phyloP scores from a whole-genome alignment of 2,329 filamentous ascomycete species.

The Ceratocystis alfenasii region DNA sequence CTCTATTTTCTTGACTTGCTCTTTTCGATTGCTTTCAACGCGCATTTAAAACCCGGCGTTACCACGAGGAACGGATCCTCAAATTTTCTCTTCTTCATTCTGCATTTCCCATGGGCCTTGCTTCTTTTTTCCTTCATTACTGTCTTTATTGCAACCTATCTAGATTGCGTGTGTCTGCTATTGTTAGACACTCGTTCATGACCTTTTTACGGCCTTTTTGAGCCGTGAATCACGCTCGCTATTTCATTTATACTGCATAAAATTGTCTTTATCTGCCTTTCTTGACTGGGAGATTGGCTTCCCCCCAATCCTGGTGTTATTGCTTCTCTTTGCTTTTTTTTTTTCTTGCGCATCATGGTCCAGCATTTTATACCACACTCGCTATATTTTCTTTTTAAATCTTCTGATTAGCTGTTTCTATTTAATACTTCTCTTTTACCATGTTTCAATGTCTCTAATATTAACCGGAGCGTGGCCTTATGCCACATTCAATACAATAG shows the following conservation, averaged over 20 bases:
- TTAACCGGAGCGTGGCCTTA: not conserved
- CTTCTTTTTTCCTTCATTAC: not conserved
- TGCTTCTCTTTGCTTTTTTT: not conserved
- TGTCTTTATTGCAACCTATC: constrained; percentile 10
- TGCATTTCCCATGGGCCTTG: not conserved
- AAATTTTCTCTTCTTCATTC: not conserved
- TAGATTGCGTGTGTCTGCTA: not conserved
- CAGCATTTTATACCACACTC: constrained; percentile 5
- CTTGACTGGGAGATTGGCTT: not conserved
- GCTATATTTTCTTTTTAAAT: not conserved
- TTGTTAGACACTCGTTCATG: not conserved
- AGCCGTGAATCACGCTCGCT: constrained; percentile 1
- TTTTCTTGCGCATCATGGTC: not conserved
- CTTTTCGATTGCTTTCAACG: too few species aligned
- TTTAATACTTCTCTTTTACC: not conserved
- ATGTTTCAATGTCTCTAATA: not conserved
- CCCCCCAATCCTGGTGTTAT: not conserved
- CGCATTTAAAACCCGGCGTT: not conserved
- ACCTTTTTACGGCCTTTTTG: not conserved
- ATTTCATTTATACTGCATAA: not conserved
- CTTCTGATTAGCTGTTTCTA: not conserved
- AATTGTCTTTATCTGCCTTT: not conserved
- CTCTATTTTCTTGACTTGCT: not conserved
- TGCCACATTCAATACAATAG: not conserved
- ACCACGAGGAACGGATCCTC: not conserved